phyloP scores from a whole-genome alignment of 2,329 filamentous ascomycete species.

The Colletotrichum horii region DNA sequence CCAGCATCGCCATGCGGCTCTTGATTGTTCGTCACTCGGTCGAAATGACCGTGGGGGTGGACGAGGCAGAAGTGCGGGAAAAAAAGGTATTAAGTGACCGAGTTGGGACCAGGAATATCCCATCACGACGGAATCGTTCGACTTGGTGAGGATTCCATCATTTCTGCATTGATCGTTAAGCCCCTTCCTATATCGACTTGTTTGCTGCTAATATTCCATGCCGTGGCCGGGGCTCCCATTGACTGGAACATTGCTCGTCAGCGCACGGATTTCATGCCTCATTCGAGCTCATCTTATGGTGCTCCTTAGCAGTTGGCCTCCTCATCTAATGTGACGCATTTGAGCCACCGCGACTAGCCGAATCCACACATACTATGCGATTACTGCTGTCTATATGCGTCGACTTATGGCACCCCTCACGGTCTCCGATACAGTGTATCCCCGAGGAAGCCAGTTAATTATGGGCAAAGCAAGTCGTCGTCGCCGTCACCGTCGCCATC shows the following conservation, averaged over 20 bases:
- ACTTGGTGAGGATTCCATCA: neutral
- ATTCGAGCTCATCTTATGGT: neutral
- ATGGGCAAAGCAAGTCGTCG: neutral
- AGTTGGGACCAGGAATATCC: neutral
- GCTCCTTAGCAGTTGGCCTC: neutral
- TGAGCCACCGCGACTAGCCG: neutral
- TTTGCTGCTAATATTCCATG: neutral
- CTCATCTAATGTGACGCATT: neutral
- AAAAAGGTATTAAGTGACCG: neutral
- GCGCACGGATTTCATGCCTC: neutral
- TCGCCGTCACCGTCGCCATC: neutral
- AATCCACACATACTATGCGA: neutral
- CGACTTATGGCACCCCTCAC: neutral
- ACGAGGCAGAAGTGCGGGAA: neutral
- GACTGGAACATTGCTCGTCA: neutral
- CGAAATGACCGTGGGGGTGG: neutral
- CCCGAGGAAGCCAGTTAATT: neutral
- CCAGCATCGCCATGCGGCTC: neutral
- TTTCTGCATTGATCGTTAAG: neutral
- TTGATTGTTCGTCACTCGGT: neutral
- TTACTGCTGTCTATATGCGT: neutral
- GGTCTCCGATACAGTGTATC: neutral
- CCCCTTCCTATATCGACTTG: neutral
- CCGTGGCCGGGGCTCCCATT: neutral
- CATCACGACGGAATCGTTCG: neutral